Evolutionary conservation across 139 green algal genomes (phyloP), one percentile per base, ranked within the genome.

Genomic region (Auxenochlorella pyrenoidosa): DNA sequence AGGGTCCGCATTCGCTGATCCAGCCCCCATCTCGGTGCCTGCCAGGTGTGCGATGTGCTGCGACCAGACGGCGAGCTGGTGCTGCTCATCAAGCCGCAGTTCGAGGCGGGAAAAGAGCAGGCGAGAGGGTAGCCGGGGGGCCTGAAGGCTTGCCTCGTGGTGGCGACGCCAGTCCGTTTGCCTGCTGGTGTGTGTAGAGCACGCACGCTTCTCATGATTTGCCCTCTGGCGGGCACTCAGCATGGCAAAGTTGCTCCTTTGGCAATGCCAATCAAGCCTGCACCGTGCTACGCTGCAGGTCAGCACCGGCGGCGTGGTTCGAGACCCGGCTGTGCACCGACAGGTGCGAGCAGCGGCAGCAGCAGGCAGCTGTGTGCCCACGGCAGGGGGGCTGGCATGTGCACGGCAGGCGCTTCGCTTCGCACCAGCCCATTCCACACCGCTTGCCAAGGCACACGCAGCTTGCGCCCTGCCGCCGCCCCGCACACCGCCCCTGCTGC

Each of bases 21-120:
- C n/a, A n/a, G n/a, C n/a, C n/a, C n/a, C n/a, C 18, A 28, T 63
- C 54, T 24, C 54, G 13, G 13, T 8, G 36, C 36, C 75, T 19
- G 0, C n/a, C 80, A 85, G 34, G 91, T 98, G 30, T 70, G 36
- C 34, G 86, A 88, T 40, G 66, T 98, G 43, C 66, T 95, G 66
- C 85, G 89, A 8, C 90, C 92, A 5, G 71, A 65, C 6, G 94
- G 89, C 0, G 86, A 95, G 54, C 84, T 99, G 41, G 86, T 99
- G 28, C 89, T 97, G 58, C 95, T 99, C 21, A 96, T 99, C 83
- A 99, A 99, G 90, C 97, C 97, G 2, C 97, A 99, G 92, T 99
- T 99, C 88, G 97, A 99, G 91, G 97, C 96, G n/a, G 93, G 94
- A 10, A 90, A 89, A 1, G 78, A 73, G 38, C 70, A 95, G 84